A percentile compares a stretch with the other conserved stretches of the same genome.
These are phyloP conservation scores for Acer campestre DNA, from an alignment of 345 rosid genomes.

Conservation along the genomic window DNA sequence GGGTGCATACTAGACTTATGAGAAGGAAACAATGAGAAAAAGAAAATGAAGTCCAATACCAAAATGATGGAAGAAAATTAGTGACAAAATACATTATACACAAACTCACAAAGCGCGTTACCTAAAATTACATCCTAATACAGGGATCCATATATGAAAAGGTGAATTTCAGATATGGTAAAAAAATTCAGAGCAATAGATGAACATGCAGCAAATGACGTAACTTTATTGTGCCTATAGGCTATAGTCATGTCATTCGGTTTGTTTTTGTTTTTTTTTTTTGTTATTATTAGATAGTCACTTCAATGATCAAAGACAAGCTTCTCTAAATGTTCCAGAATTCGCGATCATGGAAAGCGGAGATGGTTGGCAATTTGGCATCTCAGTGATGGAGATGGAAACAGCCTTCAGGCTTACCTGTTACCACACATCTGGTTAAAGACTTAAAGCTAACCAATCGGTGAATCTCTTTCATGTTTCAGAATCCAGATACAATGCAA, in stretches of 20 bases:
- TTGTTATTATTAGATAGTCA: not conserved
- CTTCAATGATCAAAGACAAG: not conserved
- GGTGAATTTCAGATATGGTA: not conserved
- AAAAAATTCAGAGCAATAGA: not conserved
- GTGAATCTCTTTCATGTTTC: not conserved
- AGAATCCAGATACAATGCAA: not conserved
- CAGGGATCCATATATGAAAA: not conserved
- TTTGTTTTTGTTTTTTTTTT: no score
- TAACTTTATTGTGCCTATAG: not conserved
- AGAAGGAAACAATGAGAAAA: not conserved
- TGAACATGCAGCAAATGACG: not conserved
- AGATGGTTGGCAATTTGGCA: not conserved
- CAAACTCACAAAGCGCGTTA: not conserved
- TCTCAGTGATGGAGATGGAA: not conserved
- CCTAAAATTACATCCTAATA: conserved; percentile 5
- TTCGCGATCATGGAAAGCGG: not conserved
- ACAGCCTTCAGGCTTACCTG: not conserved
- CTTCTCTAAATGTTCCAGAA: not conserved
- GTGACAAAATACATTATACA: not conserved
- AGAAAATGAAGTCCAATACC: not conserved
- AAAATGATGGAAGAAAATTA: not conserved
- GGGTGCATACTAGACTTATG: not conserved
- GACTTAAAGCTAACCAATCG: not conserved
- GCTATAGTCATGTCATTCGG: not conserved
- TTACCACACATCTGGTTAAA: not conserved